Evolutionary conservation across 2,329 filamentous ascomycete species (phyloP).

Genomic region (Epichloe hybrida): DNA sequence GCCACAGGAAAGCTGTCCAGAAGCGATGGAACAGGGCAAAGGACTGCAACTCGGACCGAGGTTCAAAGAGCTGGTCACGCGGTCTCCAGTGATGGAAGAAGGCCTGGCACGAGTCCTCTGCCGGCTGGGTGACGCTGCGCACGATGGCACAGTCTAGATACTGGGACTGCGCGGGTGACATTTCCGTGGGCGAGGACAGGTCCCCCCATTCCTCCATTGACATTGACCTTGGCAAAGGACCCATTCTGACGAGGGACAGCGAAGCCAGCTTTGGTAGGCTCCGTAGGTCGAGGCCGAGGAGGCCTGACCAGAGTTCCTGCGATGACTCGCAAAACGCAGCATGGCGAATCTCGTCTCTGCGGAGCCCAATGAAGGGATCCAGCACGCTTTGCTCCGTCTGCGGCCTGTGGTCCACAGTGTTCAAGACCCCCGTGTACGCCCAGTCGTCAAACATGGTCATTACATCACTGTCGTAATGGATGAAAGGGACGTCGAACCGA

Average conservation of each 20-base stretch:
- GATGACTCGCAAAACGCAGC: constrained; percentile 3
- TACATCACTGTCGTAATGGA: constrained; percentile 7
- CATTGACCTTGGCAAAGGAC: neutral
- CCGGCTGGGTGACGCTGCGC: neutral
- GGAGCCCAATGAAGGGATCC: neutral
- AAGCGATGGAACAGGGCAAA: neutral
- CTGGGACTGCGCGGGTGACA: constrained; percentile 1
- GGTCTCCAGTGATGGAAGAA: constrained; percentile 3
- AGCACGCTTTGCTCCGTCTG: neutral
- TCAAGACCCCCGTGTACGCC: neutral
- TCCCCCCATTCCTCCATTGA: neutral
- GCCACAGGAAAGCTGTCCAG: constrained; percentile 4
- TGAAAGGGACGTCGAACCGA: constrained; percentile 4
- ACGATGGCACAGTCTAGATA: constrained; percentile 3
- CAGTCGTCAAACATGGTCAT: constrained; percentile 6
- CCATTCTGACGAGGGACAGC: constrained; percentile 4
- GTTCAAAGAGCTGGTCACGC: neutral
- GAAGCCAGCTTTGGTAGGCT: constrained; percentile 1
- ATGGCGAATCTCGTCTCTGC: neutral
- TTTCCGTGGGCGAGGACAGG: neutral
- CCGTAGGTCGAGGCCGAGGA: neutral
- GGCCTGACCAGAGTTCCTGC: neutral
- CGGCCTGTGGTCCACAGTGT: neutral
- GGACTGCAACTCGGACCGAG: neutral
- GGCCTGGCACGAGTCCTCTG: neutral